A percentile compares a stretch with the other conserved stretches of the same genome.
Conservation (phyloP, 1,139 yeast genomes). For the Saccharomyces hybrid region DNA sequence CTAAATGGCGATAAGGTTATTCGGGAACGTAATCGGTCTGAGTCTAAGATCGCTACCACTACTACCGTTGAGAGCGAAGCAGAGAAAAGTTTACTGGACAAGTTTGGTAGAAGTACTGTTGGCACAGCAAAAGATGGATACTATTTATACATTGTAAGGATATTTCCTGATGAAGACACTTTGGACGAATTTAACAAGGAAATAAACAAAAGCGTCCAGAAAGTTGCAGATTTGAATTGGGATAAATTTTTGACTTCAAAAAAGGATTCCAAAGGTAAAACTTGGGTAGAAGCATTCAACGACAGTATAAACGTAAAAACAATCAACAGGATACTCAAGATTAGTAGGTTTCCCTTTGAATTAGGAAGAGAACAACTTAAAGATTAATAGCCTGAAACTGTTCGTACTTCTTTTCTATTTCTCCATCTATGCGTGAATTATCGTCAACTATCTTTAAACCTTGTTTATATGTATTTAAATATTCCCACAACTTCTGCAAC, state of each 20-base stretch:
- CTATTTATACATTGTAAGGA: slow-evolving; percentile 36
- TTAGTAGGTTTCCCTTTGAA: slow-evolving; percentile 16
- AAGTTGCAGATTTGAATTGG: slow-evolving; percentile 25
- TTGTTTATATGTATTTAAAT: too few relatives aligned
- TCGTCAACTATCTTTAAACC: too few relatives aligned
- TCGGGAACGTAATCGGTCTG: slow-evolving; percentile 6
- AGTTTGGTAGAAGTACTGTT: slow-evolving; percentile 11
- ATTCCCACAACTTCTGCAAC: too few relatives aligned
- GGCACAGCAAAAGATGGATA: slow-evolving; percentile 39
- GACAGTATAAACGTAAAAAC: slow-evolving; percentile 21
- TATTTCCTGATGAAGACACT: slow-evolving; percentile 38
- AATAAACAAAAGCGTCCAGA: slow-evolving; percentile 32
- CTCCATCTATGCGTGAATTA: neutral
- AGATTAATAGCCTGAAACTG: too few relatives aligned
- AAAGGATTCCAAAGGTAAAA: slow-evolving; percentile 2
- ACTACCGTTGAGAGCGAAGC: slow-evolving; percentile 4
- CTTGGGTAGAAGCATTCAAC: slow-evolving; percentile 31
- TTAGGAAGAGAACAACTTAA: neutral
- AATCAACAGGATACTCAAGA: slow-evolving; percentile 18
- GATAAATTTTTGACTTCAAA: slow-evolving; percentile 11
- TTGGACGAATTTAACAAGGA: slow-evolving; percentile 28
- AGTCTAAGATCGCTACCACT: slow-evolving; percentile 1
- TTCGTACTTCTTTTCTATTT: too few relatives aligned
- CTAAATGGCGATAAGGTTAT: slow-evolving; percentile 20
- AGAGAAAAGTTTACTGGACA: slow-evolving; percentile 2